A percentile compares a stretch with the other conserved stretches of the same genome.
phyloP scores from a whole-genome alignment of 1,139 yeast genomes.

The Scheffersomyces segobiensis region DNA sequence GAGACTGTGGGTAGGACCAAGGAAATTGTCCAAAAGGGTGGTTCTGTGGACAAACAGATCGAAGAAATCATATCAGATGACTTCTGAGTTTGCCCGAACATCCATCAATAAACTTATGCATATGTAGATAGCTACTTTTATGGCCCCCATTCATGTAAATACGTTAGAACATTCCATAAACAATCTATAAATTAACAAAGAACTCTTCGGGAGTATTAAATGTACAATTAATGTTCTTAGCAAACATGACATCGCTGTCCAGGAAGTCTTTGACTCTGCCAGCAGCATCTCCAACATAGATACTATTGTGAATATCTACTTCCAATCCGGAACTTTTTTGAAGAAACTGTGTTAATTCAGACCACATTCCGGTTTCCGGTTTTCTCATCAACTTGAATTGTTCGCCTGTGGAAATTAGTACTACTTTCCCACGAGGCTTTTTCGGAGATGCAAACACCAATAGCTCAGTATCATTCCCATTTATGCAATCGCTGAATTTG shows the following conservation, averaged over 20 bases:
- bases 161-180: not conserved
- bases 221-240: conserved; percentile 50
- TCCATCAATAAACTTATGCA: conserved; percentile 1
- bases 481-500: conserved; percentile 17
- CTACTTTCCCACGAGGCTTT: conserved; percentile 39
- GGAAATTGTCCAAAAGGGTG: conserved; percentile 20
- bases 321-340: conserved; percentile 11
- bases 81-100: conserved; percentile 8
- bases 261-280: conserved; percentile 77
- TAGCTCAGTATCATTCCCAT: conserved; percentile 21
- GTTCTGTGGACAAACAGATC: conserved; percentile 24
- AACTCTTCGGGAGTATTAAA: conserved; percentile 74
- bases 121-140: not conserved
- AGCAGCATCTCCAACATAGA: conserved; percentile 96
- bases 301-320: conserved; percentile 46
- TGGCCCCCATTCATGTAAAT: not conserved
- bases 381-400: conserved; percentile 57
- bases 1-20: conserved; percentile 54
- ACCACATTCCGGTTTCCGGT: conserved; percentile 77
- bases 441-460: conserved; percentile 68
- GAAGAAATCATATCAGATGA: conserved; percentile 26
- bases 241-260: conserved; percentile 74
- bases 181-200: conserved; percentile 11
- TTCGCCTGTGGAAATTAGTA: conserved; percentile 27
- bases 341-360: conserved; percentile 43